Percentiles rank a stretch among this genome's conserved stretches.
phyloP scores from a whole-genome alignment of 1,139 yeast species.

The Geotrichum siamense region DNA sequence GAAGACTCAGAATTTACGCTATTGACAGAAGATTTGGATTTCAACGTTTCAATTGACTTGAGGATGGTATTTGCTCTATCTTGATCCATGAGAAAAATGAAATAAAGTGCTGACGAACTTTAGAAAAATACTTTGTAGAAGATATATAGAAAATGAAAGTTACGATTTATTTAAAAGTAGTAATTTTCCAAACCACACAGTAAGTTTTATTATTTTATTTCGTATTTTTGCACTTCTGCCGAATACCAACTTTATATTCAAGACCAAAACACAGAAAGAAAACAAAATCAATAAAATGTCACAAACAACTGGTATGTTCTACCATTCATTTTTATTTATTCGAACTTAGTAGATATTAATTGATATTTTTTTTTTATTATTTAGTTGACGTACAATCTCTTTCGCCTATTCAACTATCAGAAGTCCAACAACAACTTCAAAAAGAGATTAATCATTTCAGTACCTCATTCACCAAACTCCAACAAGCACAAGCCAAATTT shows the following conservation, averaged over 20 bases:
- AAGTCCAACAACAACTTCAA: slow-evolving; percentile 77
- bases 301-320: slow-evolving; percentile 10
- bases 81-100: slow-evolving; percentile 4
- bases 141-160: too few species aligned
- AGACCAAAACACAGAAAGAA: too few species aligned
- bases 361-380: too few species aligned
- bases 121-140: too few species aligned
- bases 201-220: too few species aligned
- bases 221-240: too few species aligned
- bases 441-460: slow-evolving; percentile 81
- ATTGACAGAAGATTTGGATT: background rate
- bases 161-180: too few species aligned
- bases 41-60: slow-evolving; percentile 8
- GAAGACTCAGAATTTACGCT: background rate
- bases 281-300: slow-evolving; percentile 12
- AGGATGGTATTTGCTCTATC: slow-evolving; percentile 6
- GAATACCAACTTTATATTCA: too few species aligned
- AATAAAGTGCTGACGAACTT: too few species aligned
- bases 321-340: background rate
- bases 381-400: slow-evolving; percentile 55
- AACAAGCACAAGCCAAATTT: slow-evolving; percentile 76
- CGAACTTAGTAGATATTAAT: background rate
- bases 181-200: too few species aligned
- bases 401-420: slow-evolving; percentile 76
- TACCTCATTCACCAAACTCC: slow-evolving; percentile 75